Evolutionary conservation across 345 rosid species (phyloP), one percentile per base, ranked within the genome.

Genomic region (Lepidium africanum): DNA sequence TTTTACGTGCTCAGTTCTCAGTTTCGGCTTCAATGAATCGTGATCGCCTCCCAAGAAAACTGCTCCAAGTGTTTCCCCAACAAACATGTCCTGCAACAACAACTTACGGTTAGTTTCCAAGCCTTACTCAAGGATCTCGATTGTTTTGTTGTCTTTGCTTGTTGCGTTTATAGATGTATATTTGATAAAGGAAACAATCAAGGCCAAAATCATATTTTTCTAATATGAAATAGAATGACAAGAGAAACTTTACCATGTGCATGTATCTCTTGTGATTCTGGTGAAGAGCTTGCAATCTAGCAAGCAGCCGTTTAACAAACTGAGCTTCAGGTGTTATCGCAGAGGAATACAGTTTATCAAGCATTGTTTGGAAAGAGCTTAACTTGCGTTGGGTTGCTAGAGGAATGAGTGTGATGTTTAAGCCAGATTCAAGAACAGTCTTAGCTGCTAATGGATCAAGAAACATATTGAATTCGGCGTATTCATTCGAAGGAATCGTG

Each of bases 371-470:
- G 53, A 86, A 84, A 5, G 88, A 80, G 14, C 74, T 70, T 23
- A 87, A 76, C 53, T 72, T 73, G 6, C 83, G 81, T 75, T 88
- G 97, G 40, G 76, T 54, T 15, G 75, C 65, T 3, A 90, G 86
- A 7, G 98, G 98, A 54, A 88, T 71, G 65, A 93, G 87, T 10
- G 85, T 93, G 76, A 90, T 79, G 58, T 83, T 59, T 14, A 93
- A 65, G 17, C 74, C 70, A 2, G 97, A 93, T 32, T 80, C 73
- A 5, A 93, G 75, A 38, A 88, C 97, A 3, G 80, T 75, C 65
- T 88, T 87, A 30, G 94, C 94, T 19, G 97, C 94, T 39, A 81
- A 77, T 6, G 98, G 97, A 67, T 93, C 98, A 5, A 93, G 89
- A 80, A 82, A 88, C 83, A 93, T 85, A 53, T 88, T 90, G 85